Conservation (phyloP, 371 early-diverging fungal species). For the Chytridium lagenaria region DNA sequence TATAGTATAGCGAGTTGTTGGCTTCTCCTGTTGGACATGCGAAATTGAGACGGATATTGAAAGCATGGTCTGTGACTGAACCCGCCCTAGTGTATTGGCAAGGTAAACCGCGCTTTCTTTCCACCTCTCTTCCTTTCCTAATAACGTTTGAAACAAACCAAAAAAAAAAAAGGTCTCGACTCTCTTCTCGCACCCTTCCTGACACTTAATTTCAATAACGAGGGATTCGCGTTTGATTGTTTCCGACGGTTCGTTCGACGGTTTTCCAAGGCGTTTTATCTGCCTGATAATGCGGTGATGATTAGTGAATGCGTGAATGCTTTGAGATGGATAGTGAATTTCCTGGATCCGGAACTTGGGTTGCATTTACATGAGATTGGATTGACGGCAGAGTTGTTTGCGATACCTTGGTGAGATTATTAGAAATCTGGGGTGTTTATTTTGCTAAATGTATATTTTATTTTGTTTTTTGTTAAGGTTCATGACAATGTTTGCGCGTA, state of each 20-base stretch:
- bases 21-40: conserved; percentile 75
- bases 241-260: conserved; percentile 69
- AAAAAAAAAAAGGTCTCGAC: conserved; percentile 62
- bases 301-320: conserved; percentile 51
- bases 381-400: conserved; percentile 76
- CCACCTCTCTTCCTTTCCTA: too few species aligned
- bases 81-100: conserved; percentile 81
- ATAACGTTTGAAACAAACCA: conserved; percentile 17
- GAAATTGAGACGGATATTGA: conserved; percentile 63
- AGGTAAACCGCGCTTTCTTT: too few species aligned
- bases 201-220: conserved; percentile 74
- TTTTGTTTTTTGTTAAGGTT: too few species aligned
- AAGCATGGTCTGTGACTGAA: conserved; percentile 40
- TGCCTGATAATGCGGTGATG: conserved; percentile 69
- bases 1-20: conserved; percentile 77
- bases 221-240: conserved; percentile 73
- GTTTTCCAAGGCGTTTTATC: conserved; percentile 72
- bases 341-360: conserved; percentile 77
- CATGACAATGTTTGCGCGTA: conserved; percentile 82
- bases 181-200: conserved; percentile 81
- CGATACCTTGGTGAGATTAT: too few species aligned
- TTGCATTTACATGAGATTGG: conserved; percentile 68
- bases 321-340: conserved; percentile 69
- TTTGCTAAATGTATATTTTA: too few species aligned
- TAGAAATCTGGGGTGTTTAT: too few species aligned